Evolutionary conservation across 192 early-diverging fungal genomes (phyloP).

Genomic region (Kickxella alabastrina): DNA sequence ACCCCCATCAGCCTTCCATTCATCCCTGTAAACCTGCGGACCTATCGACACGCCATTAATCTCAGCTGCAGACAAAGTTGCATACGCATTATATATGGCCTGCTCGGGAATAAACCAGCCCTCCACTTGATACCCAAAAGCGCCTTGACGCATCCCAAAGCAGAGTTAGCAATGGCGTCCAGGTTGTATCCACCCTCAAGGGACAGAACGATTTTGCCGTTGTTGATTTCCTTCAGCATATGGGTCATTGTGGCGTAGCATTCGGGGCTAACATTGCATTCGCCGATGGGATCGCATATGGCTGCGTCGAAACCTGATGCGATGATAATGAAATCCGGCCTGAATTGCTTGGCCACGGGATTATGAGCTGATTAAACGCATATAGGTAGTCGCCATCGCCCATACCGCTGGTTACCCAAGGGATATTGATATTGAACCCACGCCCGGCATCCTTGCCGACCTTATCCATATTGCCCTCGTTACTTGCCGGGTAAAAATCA

Average conservation of each 20-base stretch:
- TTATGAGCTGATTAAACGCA: conserved; percentile 70
- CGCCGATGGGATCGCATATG: conserved; percentile 74
- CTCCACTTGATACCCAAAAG: conserved; percentile 61
- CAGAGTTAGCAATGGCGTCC: conserved; percentile 67
- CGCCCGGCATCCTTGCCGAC: conserved; percentile 64
- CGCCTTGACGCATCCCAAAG: conserved; percentile 69
- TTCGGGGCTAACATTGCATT: conserved; percentile 72
- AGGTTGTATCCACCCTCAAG: conserved; percentile 91
- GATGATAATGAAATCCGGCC: conserved; percentile 79
- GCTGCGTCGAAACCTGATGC: conserved; percentile 92
- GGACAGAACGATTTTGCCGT: conserved; percentile 71
- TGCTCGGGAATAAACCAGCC: conserved; percentile 18
- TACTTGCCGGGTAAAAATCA: conserved; percentile 71
- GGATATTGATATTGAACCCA: conserved; percentile 81
- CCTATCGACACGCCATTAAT: conserved; percentile 21
- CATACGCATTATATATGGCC: conserved; percentile 29
- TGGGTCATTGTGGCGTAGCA: conserved; percentile 87
- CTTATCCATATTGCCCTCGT: conserved; percentile 53
- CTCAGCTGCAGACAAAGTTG: conserved; percentile 30
- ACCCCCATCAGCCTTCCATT: conserved; percentile 10
- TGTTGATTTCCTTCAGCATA: conserved; percentile 66
- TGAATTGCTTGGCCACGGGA: conserved; percentile 80
- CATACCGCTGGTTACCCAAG: conserved; percentile 73
- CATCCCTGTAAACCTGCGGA: background rate
- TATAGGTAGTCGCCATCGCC: conserved; percentile 85